These are phyloP conservation scores for Sechiopsis laciniata DNA, from an alignment of 306 rosid species.

Conservation along the genomic window DNA sequence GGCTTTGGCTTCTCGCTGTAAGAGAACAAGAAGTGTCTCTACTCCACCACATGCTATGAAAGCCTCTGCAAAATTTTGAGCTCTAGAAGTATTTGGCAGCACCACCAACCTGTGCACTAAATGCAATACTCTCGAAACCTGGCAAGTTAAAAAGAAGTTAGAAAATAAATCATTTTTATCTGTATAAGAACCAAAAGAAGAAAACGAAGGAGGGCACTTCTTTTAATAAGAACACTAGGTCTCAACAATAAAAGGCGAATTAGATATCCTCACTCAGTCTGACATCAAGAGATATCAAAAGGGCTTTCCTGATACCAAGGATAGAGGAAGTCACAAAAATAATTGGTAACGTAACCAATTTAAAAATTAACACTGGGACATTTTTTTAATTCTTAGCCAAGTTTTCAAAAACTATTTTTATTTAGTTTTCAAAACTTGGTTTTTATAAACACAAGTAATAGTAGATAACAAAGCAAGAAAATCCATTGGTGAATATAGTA, in stretches of 20 bases:
- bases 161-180: not conserved
- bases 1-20: constrained; percentile 80
- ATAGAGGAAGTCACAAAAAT: not conserved
- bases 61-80: constrained; percentile 81
- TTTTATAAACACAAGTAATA: no score
- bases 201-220: constrained; percentile 9
- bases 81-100: constrained; percentile 79
- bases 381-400: no score
- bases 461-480: no score
- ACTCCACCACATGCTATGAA: constrained; percentile 79
- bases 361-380: not conserved
- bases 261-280: not conserved
- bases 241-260: not conserved
- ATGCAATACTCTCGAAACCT: constrained; percentile 92
- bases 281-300: not conserved
- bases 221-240: not conserved
- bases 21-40: constrained; percentile 88
- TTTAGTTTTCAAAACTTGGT: no score
- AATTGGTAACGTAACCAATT: not conserved
- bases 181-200: constrained; percentile 5
- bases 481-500: no score
- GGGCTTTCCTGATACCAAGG: not conserved
- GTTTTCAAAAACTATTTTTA: no score
- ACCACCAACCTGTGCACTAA: constrained; percentile 85
- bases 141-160: constrained; percentile 12